Evolutionary conservation across 1,284 basidiomycete genomes (phyloP).

Genomic region (Thecaphora frezii): DNA sequence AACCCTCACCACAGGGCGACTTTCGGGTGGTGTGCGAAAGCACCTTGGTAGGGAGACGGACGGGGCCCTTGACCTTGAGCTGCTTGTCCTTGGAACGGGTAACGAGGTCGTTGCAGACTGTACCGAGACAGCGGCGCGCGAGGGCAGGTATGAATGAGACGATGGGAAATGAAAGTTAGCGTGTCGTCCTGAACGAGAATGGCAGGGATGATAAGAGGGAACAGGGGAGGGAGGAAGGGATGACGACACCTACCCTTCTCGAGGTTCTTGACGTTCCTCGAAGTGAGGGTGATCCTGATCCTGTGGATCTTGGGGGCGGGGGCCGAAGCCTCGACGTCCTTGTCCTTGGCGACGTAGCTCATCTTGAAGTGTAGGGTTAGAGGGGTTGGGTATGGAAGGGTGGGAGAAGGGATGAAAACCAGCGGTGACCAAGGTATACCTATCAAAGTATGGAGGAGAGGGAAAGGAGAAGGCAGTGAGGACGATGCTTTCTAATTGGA

Average conservation of each 20-base stretch:
- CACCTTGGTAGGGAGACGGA: slow-evolving; percentile 97
- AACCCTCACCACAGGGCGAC: slow-evolving; percentile 83
- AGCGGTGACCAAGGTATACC: slow-evolving; percentile 62
- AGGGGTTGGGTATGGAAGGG: slow-evolving; percentile 1
- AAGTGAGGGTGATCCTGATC: slow-evolving; percentile 98
- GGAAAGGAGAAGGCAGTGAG: background rate
- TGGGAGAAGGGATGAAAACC: slow-evolving; percentile 63
- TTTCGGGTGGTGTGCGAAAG: slow-evolving; percentile 94
- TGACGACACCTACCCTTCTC: slow-evolving; percentile 93
- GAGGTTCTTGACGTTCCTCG: slow-evolving; percentile 95
- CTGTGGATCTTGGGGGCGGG: slow-evolving; percentile 94
- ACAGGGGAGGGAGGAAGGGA: background rate
- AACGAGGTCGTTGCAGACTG: slow-evolving; percentile 93
- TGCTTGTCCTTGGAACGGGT: slow-evolving; percentile 99
- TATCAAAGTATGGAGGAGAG: slow-evolving; percentile 27
- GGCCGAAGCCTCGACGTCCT: slow-evolving; percentile 72
- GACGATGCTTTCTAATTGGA: too few relatives aligned
- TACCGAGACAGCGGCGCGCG: background rate
- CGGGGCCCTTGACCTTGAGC: slow-evolving; percentile 97
- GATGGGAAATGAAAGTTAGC: background rate
- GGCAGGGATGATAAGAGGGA: background rate
- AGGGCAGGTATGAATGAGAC: background rate
- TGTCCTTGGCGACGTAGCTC: slow-evolving; percentile 99
- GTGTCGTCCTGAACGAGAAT: too few relatives aligned
- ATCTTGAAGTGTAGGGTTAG: slow-evolving; percentile 68